Conservation (phyloP, 1,139 yeast species). For the Candida freyschussii region DNA sequence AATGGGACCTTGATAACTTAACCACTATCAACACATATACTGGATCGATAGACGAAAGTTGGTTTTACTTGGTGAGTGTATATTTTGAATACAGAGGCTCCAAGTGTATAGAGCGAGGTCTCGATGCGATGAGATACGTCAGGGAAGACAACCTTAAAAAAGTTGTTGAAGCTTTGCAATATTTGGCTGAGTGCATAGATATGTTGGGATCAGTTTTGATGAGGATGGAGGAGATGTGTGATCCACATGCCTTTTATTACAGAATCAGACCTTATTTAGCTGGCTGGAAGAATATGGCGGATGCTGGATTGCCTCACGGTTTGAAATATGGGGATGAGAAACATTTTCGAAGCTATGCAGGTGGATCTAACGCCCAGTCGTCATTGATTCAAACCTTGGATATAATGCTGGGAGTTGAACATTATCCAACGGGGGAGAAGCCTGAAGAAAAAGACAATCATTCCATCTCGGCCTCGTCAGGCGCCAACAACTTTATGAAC, state of each 20-base stretch:
- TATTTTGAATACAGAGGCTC: conserved; percentile 84
- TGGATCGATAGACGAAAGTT: conserved; percentile 85
- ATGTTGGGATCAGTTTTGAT: conserved; percentile 67
- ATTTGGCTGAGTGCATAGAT: conserved; percentile 72
- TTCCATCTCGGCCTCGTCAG: conserved; percentile 28
- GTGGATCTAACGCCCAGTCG: conserved; percentile 94
- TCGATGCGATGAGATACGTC: conserved; percentile 57
- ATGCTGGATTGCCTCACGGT: conserved; percentile 77
- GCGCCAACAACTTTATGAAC: conserved; percentile 58
- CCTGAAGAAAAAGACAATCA: conserved; percentile 26
- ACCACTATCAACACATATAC: conserved; percentile 84
- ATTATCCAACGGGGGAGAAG: conserved; percentile 65
- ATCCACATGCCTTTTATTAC: conserved; percentile 85
- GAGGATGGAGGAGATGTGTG: conserved; percentile 92
- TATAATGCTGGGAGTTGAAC: conserved; percentile 68
- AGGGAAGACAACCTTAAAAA: conserved; percentile 36
- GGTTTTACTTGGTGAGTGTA: conserved; percentile 90
- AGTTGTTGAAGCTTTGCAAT: conserved; percentile 48
- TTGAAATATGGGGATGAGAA: conserved; percentile 69
- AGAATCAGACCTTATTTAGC: conserved; percentile 86
- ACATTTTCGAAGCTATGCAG: conserved; percentile 59
- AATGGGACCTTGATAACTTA: conserved; percentile 54
- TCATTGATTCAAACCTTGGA: conserved; percentile 86
- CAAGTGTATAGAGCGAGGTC: conserved; percentile 51
- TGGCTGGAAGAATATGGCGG: conserved; percentile 92